These are phyloP conservation scores for Fusarium setosum DNA, from an alignment of 2,329 filamentous ascomycete species.

Conservation along the genomic window DNA sequence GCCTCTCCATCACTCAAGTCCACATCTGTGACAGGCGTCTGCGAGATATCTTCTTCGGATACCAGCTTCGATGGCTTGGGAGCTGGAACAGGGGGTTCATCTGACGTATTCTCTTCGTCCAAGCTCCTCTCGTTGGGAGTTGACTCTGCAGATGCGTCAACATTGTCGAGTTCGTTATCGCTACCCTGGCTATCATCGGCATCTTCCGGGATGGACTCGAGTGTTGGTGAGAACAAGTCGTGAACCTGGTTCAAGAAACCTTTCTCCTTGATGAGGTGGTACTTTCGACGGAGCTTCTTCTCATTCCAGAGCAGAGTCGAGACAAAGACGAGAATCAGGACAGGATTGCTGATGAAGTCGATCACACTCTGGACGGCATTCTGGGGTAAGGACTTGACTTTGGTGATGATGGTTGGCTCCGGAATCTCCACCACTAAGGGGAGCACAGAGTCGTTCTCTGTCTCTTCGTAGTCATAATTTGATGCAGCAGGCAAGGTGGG, in stretches of 20 bases:
- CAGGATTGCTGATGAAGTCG: slow-evolving; percentile 68
- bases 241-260: slow-evolving; percentile 44
- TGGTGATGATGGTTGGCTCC: slow-evolving; percentile 59
- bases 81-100: slow-evolving; percentile 6
- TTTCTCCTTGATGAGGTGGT: slow-evolving; percentile 47
- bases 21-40: slow-evolving; percentile 8
- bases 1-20: slow-evolving; percentile 27
- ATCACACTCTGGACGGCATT: slow-evolving; percentile 61
- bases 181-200: slow-evolving; percentile 26
- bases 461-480: slow-evolving; percentile 42
- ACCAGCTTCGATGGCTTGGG: slow-evolving; percentile 14
- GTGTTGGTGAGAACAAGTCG: slow-evolving; percentile 13
- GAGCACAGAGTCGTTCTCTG: slow-evolving; percentile 49
- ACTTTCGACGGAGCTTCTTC: slow-evolving; percentile 57
- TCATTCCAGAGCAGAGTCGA: slow-evolving; percentile 56
- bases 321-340: slow-evolving; percentile 60
- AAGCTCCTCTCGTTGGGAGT: not conserved
- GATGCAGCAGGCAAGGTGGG: slow-evolving; percentile 52
- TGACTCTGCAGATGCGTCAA: not conserved
- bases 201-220: not conserved
- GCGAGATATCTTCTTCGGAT: slow-evolving; percentile 4
- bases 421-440: slow-evolving; percentile 41
- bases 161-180: slow-evolving; percentile 26
- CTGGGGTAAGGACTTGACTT: slow-evolving; percentile 62
- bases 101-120: slow-evolving; percentile 4